Evolutionary conservation across 129 eudicot genomes (phyloP), one percentile per base, ranked within the genome.

Genomic region (Pittosporum tobira): DNA sequence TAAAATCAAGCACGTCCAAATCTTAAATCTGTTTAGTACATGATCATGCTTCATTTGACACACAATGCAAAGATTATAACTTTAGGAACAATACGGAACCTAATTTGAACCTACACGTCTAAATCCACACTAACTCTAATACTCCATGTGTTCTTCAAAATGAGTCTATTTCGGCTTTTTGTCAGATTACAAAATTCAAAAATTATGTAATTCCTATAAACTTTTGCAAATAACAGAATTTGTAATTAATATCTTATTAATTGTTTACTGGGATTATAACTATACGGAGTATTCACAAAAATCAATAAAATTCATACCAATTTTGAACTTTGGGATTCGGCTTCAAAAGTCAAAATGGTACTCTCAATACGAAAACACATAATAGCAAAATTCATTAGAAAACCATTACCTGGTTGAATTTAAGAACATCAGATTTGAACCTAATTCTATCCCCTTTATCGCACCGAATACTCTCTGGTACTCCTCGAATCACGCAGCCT

Each of bases 391-490:
- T 4, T 18, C 40, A 13, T 18, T 13, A 26, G 36, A 49, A 11
- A 52, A 29, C 8, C 8, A 8, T 29, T 5, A 88, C 97, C 90
- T 85, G 87, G 74, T 59, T 83, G 25, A 91, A 86, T 18, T 87
- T 76, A 55, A 91, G 81, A 48, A 91, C 88, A 74, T 91, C 98
- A 3, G 95, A 86, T 73, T 91, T 91, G 31, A 83, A 91, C 49
- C 98, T 77, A 64, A 83, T 68, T 1, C 78, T 84, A 25, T 91
- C 98, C 11, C 98, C 98, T 75, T 86, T 91, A 76, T 91, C 98
- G 28, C 91, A 82, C 3, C 79, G 86, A 70, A 91, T 82, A 58
- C 73, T 75, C n/a, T 81, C 87, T 0, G 90, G 75, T 16, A 91
- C 95, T 1, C 66, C 82, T 0, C 69, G 70, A 21, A 91, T 51